Percentiles rank a stretch among this genome's conserved stretches.
Conservation (phyloP, 1,284 basidiomycete species). For the Sanghuangporus weigelae region DNA sequence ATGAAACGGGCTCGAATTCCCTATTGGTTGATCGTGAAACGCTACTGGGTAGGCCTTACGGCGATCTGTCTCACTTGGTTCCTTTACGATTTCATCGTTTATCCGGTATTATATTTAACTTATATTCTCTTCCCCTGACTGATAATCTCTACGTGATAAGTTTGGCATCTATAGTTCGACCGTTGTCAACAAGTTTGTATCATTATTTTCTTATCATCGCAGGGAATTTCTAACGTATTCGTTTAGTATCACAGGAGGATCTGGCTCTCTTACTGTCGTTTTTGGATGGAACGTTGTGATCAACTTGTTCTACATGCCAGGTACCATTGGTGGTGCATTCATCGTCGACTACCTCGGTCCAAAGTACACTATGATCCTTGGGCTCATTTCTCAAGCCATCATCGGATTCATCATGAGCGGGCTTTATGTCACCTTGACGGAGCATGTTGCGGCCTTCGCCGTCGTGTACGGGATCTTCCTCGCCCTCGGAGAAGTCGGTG, state of each 20-base stretch:
- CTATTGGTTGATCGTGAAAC: constrained; percentile 73
- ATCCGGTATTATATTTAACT: constrained; percentile 26
- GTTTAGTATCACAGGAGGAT: constrained; percentile 52
- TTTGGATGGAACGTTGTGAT: constrained; percentile 78
- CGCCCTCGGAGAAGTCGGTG: constrained; percentile 75
- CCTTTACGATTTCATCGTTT: constrained; percentile 80
- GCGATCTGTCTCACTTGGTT: constrained; percentile 80
- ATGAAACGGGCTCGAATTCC: constrained; percentile 74
- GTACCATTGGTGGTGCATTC: constrained; percentile 75
- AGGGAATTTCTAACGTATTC: neutral
- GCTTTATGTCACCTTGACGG: constrained; percentile 54
- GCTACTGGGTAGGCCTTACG: constrained; percentile 69
- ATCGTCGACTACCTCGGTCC: constrained; percentile 71
- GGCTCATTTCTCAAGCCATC: constrained; percentile 64
- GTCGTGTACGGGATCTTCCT: constrained; percentile 90
- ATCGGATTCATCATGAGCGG: constrained; percentile 86
- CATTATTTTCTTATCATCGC: neutral
- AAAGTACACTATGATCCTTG: constrained; percentile 71
- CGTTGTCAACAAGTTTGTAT: constrained; percentile 58
- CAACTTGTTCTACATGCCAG: constrained; percentile 77
- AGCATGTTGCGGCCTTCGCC: constrained; percentile 75
- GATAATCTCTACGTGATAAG: constrained; percentile 29
- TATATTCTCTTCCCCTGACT: neutral
- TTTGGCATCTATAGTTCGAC: constrained; percentile 83
- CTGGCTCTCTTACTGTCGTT: constrained; percentile 45